These are phyloP conservation scores for Ophiocordyceps robertsii DNA, from an alignment of 2,329 filamentous ascomycete genomes.

Conservation along the genomic window DNA sequence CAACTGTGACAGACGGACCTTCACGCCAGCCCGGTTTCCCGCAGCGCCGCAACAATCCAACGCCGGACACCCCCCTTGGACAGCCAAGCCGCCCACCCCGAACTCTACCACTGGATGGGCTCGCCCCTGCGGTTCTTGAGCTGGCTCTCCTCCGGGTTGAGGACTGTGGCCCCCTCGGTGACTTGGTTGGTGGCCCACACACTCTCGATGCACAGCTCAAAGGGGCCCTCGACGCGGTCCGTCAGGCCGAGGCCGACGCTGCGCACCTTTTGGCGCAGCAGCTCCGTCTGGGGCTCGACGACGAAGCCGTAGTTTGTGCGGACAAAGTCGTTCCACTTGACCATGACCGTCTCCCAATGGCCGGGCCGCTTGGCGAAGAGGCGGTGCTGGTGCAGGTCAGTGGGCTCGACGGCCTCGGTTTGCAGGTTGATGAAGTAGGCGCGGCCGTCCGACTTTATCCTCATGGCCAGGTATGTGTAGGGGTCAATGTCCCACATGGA, in stretches of 20 bases:
- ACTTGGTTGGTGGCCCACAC: constrained; percentile 76
- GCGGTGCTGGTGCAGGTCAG: constrained; percentile 92
- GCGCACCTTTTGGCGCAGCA: constrained; percentile 73
- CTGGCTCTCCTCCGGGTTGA: constrained; percentile 10
- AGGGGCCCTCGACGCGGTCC: constrained; percentile 77
- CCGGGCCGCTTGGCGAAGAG: constrained; percentile 67
- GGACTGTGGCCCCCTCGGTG: constrained; percentile 9
- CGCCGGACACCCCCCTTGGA: no score
- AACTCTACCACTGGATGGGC: constrained; percentile 21
- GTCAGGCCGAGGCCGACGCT: constrained; percentile 81
- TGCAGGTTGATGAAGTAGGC: constrained; percentile 94
- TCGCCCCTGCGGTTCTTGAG: constrained; percentile 24
- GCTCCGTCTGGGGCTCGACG: constrained; percentile 83
- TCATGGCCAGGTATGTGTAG: constrained; percentile 75
- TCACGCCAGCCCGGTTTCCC: no score
- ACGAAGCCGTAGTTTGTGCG: constrained; percentile 86
- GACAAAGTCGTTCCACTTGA: constrained; percentile 87
- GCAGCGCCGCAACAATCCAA: no score
- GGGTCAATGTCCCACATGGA: constrained; percentile 81
- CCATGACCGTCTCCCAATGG: constrained; percentile 89
- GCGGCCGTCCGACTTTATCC: constrained; percentile 79
- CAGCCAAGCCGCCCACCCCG: no score
- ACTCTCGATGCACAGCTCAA: constrained; percentile 71
- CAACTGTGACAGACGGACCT: no score
- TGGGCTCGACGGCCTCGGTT: constrained; percentile 83